A percentile compares a stretch with the other conserved stretches of the same genome.
These are phyloP conservation scores for Paramecium caudatum DNA, from an alignment of 73 alveolate species.

Conservation along the genomic window DNA sequence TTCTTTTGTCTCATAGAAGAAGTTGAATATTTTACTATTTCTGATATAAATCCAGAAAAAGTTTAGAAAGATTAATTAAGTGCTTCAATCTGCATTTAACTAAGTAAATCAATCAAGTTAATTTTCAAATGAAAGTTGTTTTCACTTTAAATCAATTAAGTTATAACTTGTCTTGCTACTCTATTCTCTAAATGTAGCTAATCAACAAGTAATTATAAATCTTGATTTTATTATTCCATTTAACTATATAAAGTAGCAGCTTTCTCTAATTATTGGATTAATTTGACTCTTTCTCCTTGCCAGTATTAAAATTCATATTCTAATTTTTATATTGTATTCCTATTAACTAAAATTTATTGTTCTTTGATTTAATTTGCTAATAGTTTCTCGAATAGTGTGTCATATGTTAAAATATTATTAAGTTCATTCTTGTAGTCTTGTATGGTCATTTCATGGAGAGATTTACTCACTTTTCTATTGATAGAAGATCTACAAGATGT, in stretches of 20 bases:
- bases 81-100: background rate
- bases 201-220: background rate
- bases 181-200: background rate
- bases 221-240: background rate
- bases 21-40: background rate
- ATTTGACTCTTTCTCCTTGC: background rate
- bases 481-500: background rate
- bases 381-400: background rate
- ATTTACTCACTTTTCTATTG: background rate
- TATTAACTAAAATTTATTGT: background rate
- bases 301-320: background rate
- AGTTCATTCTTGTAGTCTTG: background rate
- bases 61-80: conserved; percentile 11
- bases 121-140: background rate
- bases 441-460: background rate
- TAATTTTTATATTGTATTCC: background rate
- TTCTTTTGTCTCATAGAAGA: background rate
- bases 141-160: background rate
- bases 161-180: background rate
- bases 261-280: background rate
- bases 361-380: background rate
- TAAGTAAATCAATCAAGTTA: background rate
- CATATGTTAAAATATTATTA: background rate
- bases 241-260: background rate
- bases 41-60: background rate